phyloP scores from a whole-genome alignment of 1,139 yeast genomes.

The Diutina catenulata region DNA sequence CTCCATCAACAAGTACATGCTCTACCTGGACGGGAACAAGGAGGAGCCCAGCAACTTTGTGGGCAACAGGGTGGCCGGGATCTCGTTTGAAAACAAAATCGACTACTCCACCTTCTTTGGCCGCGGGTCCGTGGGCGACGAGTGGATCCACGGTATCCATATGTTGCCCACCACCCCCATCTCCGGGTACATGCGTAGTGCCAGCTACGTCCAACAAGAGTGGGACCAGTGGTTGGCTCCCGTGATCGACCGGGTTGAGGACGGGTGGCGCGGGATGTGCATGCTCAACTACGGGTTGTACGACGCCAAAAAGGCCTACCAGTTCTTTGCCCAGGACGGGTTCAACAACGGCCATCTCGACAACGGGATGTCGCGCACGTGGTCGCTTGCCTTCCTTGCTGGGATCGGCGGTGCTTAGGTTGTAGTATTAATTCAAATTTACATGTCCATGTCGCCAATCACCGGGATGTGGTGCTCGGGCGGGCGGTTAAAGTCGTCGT shows the following conservation, averaged over 20 bases:
- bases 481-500: constrained; percentile 16
- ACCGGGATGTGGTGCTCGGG: too few species aligned
- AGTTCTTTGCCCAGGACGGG: constrained; percentile 27
- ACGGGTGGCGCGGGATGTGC: constrained; percentile 35
- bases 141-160: constrained; percentile 38
- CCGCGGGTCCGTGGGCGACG: constrained; percentile 29
- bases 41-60: constrained; percentile 27
- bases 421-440: not conserved
- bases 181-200: constrained; percentile 26
- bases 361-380: constrained; percentile 34
- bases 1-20: constrained; percentile 33
- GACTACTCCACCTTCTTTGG: constrained; percentile 37
- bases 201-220: constrained; percentile 28
- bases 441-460: constrained; percentile 25
- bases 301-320: constrained; percentile 26
- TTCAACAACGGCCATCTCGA: constrained; percentile 29
- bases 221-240: constrained; percentile 26
- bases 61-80: constrained; percentile 32
- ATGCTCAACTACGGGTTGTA: constrained; percentile 27
- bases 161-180: constrained; percentile 36
- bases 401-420: constrained; percentile 17
- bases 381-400: constrained; percentile 33
- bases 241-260: constrained; percentile 26
- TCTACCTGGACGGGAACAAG: constrained; percentile 26
- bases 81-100: constrained; percentile 32